Conservation (phyloP, 495 filamentous ascomycete genomes). For the Penicillium maclennaniae region DNA sequence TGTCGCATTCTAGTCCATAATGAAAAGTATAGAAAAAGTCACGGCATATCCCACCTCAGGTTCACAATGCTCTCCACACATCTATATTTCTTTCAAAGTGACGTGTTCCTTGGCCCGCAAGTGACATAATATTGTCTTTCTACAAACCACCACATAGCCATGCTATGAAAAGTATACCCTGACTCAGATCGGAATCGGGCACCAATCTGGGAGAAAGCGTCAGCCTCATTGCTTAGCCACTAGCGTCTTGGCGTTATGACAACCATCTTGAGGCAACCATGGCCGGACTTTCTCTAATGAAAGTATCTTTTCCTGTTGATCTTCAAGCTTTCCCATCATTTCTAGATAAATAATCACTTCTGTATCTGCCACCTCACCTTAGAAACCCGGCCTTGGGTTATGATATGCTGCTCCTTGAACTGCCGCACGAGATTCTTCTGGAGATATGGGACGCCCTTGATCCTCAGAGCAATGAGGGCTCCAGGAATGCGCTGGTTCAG, state of each 20-base stretch:
- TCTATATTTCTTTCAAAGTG: not conserved
- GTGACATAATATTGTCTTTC: not conserved
- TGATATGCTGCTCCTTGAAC: conserved; percentile 6
- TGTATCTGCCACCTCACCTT: not conserved
- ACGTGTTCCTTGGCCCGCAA: not conserved
- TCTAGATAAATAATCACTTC: not conserved
- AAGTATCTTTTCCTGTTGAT: not conserved
- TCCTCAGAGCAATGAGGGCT: not conserved
- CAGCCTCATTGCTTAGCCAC: not conserved
- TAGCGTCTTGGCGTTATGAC: not conserved
- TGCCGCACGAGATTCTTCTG: conserved; percentile 10
- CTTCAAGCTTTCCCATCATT: not conserved
- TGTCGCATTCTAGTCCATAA: conserved; percentile 18
- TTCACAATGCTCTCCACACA: not conserved
- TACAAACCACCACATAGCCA: not conserved
- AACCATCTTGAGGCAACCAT: not conserved
- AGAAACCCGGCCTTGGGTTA: not conserved
- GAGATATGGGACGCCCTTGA: conserved; percentile 5
- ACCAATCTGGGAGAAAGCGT: not conserved
- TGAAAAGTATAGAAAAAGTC: not conserved
- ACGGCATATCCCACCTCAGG: not conserved
- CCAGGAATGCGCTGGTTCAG: conserved; percentile 5
- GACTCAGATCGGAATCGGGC: not conserved
- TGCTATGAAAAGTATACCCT: not conserved
- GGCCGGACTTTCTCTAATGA: not conserved